Evolutionary conservation across 495 filamentous ascomycete species (phyloP), one percentile per base, ranked within the genome.

Genomic region (Choiromyces venosus): DNA sequence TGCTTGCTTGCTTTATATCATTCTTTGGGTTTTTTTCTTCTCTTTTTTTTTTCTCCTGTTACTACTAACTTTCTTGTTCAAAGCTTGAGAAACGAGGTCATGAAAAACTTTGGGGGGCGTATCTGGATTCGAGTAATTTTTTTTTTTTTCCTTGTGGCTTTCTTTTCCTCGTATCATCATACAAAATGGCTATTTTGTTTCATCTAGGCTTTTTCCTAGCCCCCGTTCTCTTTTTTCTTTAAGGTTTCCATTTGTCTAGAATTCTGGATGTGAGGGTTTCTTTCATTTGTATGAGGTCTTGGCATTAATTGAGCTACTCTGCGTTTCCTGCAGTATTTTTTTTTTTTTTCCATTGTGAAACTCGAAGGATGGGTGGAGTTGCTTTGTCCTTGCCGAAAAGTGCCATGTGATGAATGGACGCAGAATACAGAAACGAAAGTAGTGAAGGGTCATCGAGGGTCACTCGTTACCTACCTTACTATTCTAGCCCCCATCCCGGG

Each of bases 51-150:
- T 61, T 25, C 21, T 25, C 12, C 6, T 61, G 52, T 61, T 29
- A 61, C 29, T 29, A 61, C 29, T 61, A 29, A 61, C 10, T 29
- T 61, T 61, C 52, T 61, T 61, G 52, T 61, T 12, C 29, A 61
- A 61, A 61, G 52, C 52, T 61, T 61, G 52, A 61, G 52, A 61
- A 61, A 61, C 52, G 52, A 29, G 52, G n/a, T 61, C 10, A 61
- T 61, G 52, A 61, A 61, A 61, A 61, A 12, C 8, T 61, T 61
- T 29, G 52, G n/a, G 46, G 25, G 52, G 52, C 52, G 52, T 12
- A 61, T 61, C 52, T 29, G 52, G 52, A 14, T 61, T 61, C 52
- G 52, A 61, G 52, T 61, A n/a, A n/a, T n/a, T n/a, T 25, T 56
- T 61, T 61, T 61, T 16, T 12, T 29, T 61, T 29, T 29, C 12